phyloP scores from a whole-genome alignment of 441 rosid genomes.

The Macaranga tanarius region DNA sequence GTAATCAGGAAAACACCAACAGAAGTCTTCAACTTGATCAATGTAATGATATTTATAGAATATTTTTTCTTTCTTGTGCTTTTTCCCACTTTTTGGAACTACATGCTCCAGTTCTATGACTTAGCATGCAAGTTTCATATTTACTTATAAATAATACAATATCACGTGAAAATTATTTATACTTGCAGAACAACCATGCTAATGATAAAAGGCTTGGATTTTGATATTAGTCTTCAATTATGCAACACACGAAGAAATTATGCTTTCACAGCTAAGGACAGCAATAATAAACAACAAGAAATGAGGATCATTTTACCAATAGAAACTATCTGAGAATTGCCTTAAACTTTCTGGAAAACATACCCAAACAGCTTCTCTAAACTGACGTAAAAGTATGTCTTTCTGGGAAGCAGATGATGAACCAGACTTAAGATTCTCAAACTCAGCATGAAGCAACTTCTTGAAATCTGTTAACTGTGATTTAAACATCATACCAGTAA shows the following conservation, averaged over 20 bases:
- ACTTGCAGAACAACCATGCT: background rate
- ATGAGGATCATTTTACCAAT: background rate
- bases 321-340: background rate
- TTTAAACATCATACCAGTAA: conserved; percentile 20
- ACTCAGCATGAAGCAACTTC: conserved; percentile 62
- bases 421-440: conserved; percentile 46
- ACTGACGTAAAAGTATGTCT: conserved; percentile 61
- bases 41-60: background rate
- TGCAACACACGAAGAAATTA: background rate
- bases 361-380: conserved; percentile 87
- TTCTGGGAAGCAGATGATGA: conserved; percentile 45
- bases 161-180: background rate
- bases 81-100: background rate
- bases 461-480: conserved; percentile 73
- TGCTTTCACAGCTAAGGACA: background rate
- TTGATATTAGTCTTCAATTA: background rate
- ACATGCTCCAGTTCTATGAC: background rate
- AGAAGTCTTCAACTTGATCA: background rate
- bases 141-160: background rate
- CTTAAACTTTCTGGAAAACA: conserved; percentile 20
- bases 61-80: background rate
- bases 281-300: background rate
- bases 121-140: background rate
- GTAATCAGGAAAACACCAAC: background rate
- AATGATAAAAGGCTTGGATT: background rate